Evolutionary conservation across 1,139 yeast species (phyloP).

Genomic region (Arxiozyma slooffiae): DNA sequence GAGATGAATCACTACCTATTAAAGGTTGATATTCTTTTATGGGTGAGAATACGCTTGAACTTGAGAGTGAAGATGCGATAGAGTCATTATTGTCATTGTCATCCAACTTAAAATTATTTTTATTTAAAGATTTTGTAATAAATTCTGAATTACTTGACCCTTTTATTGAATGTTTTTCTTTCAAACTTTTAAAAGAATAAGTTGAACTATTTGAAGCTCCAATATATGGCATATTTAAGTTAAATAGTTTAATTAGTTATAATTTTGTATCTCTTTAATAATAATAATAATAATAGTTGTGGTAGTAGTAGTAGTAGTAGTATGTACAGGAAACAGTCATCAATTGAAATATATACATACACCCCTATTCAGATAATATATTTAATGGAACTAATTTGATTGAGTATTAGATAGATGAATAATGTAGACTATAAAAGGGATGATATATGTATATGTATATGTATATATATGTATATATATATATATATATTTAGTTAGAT

Average conservation of each 20-base stretch:
- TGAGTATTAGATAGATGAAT: too few species aligned
- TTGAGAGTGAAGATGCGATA: constrained; percentile 3
- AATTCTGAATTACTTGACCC: constrained; percentile 1
- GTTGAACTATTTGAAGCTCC: constrained; percentile 18
- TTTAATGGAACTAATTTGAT: too few species aligned
- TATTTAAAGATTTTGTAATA: background rate
- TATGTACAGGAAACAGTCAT: too few species aligned
- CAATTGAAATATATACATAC: background rate
- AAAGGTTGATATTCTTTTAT: constrained; percentile 2
- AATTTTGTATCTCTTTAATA: too few species aligned
- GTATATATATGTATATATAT: too few species aligned
- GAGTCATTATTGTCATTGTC: background rate
- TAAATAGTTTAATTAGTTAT: background rate
- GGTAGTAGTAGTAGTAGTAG: too few species aligned
- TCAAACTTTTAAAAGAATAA: constrained; percentile 14
- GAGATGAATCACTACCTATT: background rate
- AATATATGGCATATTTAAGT: constrained; percentile 16
- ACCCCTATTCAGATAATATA: background rate
- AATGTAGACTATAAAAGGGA: too few species aligned
- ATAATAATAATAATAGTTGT: too few species aligned
- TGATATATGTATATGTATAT: too few species aligned
- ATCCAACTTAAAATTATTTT: background rate
- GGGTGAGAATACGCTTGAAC: constrained; percentile 2
- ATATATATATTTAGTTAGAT: too few species aligned
- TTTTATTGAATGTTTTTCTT: constrained; percentile 17